phyloP scores from a whole-genome alignment of 495 filamentous ascomycete species.

The Neurospora intermedia region DNA sequence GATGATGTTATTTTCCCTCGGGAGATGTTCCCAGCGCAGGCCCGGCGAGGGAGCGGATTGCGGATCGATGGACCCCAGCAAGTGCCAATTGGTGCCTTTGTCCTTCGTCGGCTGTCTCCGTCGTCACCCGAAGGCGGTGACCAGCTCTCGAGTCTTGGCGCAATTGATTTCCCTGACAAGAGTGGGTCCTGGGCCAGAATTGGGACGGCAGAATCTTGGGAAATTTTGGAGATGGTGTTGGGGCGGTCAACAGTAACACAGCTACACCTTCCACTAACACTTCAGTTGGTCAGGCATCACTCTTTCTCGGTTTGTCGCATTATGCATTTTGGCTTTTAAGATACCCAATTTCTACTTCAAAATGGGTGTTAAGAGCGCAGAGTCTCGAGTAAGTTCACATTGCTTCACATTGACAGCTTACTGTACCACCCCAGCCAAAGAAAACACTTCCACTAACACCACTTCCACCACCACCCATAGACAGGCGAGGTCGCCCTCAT shows the following conservation, averaged over 20 bases:
- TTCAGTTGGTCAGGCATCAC: neutral
- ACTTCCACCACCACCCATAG: slow-evolving; percentile 2
- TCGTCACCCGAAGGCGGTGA: slow-evolving; percentile 29
- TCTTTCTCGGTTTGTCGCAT: neutral
- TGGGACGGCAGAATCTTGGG: slow-evolving; percentile 28
- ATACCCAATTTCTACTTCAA: neutral
- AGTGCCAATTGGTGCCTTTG: neutral
- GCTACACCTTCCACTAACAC: neutral
- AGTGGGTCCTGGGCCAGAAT: neutral
- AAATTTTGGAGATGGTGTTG: slow-evolving; percentile 17
- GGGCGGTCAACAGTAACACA: neutral
- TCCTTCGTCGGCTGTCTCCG: slow-evolving; percentile 9
- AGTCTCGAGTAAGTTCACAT: neutral
- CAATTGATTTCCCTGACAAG: neutral
- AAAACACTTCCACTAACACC: neutral
- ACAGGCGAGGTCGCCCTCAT: slow-evolving; percentile 17
- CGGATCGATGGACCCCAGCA: neutral
- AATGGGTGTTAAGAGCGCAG: neutral
- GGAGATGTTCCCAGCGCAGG: neutral
- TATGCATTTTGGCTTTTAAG: neutral
- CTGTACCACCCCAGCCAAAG: neutral
- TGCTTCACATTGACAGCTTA: neutral
- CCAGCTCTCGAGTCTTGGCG: slow-evolving; percentile 3
- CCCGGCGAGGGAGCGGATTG: neutral
- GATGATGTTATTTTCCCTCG: neutral